Base-by-base conservation (phyloP, 164 flowering plant species). In the Macadamia tetraphylla region DNA sequence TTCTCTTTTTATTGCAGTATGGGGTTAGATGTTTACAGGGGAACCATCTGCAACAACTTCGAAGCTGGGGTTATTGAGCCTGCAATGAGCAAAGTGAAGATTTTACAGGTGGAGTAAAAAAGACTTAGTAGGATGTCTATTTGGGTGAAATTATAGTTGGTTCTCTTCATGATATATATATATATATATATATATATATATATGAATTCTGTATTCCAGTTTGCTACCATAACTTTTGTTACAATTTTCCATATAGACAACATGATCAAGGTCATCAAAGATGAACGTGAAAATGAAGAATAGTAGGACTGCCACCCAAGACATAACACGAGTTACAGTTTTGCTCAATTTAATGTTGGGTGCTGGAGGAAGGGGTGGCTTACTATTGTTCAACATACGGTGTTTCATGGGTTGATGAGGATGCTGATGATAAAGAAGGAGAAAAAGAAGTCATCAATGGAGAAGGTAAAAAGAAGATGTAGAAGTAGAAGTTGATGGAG, bases 151-250 rank as follows among this genome's bases (percentile, higher is more conserved):
- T 40, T n/a, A 1, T 30, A 10, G 2, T 29, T 29, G 43, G 40
- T 62, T 32, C n/a, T n/a, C 23, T 65, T 12, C 29, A 35, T 3
- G 6, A 32, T 40, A n/a, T 53, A 31, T 23, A 23, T 23, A 23
- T 23, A 23, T 23, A 23, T 23, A n/a, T n/a, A n/a, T n/a, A n/a
- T n/a, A n/a, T n/a, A 23, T 23, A 23, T 23, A 29, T 70, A 65
- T 64, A 42, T 29, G 3, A 30, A 42, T 32, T 60, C 42, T 23
- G 23, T 48, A 55, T 65, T 0, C 23, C 84, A 95, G 99, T 95
- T 95, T 85, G 99, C 99, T 9, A 95, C 98, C 12, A 98, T 92
- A 79, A 97, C 98, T 15, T 98, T 98, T 11, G 92, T 95, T 56
- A 92, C 99, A 9, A 95, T 95, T 73, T 97, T 95, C 66, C 89